Evolutionary conservation across 805 yeast genomes (phyloP), one percentile per base, ranked within the genome.

Genomic region (Barnettozyma sp.): DNA sequence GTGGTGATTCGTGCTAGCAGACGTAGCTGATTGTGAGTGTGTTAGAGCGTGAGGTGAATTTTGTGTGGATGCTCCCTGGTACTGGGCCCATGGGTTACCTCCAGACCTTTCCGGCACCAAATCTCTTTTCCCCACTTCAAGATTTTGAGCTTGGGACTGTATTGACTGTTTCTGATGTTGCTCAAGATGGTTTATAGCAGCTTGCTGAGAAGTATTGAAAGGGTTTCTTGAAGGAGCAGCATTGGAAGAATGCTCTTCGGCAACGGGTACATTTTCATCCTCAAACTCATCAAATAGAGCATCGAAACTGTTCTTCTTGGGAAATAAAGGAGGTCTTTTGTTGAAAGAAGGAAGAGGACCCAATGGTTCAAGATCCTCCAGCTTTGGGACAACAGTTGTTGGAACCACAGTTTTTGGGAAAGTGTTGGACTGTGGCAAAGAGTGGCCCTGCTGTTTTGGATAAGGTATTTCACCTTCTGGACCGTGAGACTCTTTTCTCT

Each of bases 201-300:
- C n/a, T n/a, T n/a, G n/a, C n/a, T 26, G 15, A 15, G 18, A 4
- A 3, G 44, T 26, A 11, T 49, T 46, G 31, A 46, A 48, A 17
- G 54, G 53, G 24, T 48, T 51, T n/a, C 47, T 43, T 11, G 48
- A 43, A 2, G n/a, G n/a, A n/a, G n/a, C 33, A 24, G 13, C 16
- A 19, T 15, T 12, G 17, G 6, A 30, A 15, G 20, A 29, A 7
- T 33, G 34, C 19, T 35, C 33, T 4, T 15, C n/a, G n/a, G n/a
- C n/a, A n/a, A n/a, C n/a, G n/a, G 33, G 12, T 22, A 24, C 10
- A 21, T 9, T 18, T 7, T 34, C 32, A 15, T 20, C 27, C n/a
- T 22, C 32, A 21, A 34, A 24, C 9, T 35, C 37, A 15, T 34
- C 38, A 29, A 46, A 44, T 26, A 51, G 26, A 9, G 41, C 38